Evolutionary conservation across 1,284 basidiomycete genomes (phyloP).

Genomic region (Kwoniella shivajii): DNA sequence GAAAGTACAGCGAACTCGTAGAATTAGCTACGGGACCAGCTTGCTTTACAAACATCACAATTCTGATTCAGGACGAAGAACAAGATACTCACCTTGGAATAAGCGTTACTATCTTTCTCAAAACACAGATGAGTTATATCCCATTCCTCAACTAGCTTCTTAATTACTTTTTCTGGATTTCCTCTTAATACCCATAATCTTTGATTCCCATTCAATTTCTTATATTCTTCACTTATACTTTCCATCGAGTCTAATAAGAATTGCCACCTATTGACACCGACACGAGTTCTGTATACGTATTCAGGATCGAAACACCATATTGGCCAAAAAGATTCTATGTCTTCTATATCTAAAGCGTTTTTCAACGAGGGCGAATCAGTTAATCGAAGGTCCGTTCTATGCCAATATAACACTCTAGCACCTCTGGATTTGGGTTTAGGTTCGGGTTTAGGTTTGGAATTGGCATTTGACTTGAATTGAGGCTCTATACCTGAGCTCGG

Average conservation of each 20-base stretch:
- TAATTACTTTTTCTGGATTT: slow-evolving; percentile 55
- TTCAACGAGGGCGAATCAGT: slow-evolving; percentile 59
- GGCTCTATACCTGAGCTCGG: background rate
- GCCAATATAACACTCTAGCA: slow-evolving; percentile 56
- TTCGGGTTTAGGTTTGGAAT: background rate
- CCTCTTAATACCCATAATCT: slow-evolving; percentile 59
- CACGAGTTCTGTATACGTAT: slow-evolving; percentile 57
- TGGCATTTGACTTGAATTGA: background rate
- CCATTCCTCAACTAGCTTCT: slow-evolving; percentile 57
- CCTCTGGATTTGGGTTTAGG: background rate
- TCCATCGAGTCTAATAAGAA: slow-evolving; percentile 58
- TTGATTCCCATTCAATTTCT: slow-evolving; percentile 51
- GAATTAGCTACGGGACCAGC: too few species aligned
- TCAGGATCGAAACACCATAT: slow-evolving; percentile 53
- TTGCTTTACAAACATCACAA: too few species aligned
- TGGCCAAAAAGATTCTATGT: slow-evolving; percentile 55
- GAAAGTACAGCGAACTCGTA: background rate
- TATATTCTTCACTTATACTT: slow-evolving; percentile 53
- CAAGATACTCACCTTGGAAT: slow-evolving; percentile 17
- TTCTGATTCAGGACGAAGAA: background rate
- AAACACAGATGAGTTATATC: slow-evolving; percentile 58
- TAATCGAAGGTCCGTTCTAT: slow-evolving; percentile 59
- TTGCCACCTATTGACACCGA: slow-evolving; percentile 58
- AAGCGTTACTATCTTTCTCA: slow-evolving; percentile 44
- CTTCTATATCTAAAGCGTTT: slow-evolving; percentile 44